phyloP scores from a whole-genome alignment of 2,329 filamentous ascomycete species.

The Paraconiothyrium sp. region DNA sequence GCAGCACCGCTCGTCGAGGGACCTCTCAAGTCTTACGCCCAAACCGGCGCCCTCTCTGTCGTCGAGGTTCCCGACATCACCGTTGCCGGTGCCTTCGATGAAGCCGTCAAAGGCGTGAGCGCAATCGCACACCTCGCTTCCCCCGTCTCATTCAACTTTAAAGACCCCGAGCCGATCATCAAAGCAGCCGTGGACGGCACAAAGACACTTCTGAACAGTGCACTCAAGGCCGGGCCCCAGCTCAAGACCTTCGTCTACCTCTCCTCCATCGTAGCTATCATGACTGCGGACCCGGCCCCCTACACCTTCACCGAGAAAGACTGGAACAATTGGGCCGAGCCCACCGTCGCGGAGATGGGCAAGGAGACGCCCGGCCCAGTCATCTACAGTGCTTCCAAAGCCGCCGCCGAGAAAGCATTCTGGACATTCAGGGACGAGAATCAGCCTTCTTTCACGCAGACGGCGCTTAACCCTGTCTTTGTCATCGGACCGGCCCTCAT shows the following conservation, averaged over 20 bases:
- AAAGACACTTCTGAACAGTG: slow-evolving; percentile 30
- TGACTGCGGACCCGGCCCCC: slow-evolving; percentile 17
- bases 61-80: slow-evolving; percentile 41
- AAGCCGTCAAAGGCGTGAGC: slow-evolving; percentile 36
- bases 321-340: slow-evolving; percentile 37
- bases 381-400: slow-evolving; percentile 42
- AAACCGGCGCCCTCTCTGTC: slow-evolving; percentile 30
- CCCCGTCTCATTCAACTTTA: slow-evolving; percentile 31
- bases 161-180: slow-evolving; percentile 30
- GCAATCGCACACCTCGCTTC: slow-evolving; percentile 35
- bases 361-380: slow-evolving; percentile 35
- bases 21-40: slow-evolving; percentile 31
- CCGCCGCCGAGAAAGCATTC: slow-evolving; percentile 34
- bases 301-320: slow-evolving; percentile 34
- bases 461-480: slow-evolving; percentile 54
- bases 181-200: slow-evolving; percentile 34
- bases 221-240: slow-evolving; percentile 32
- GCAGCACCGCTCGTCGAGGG: slow-evolving; percentile 25
- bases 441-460: slow-evolving; percentile 52
- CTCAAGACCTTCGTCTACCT: slow-evolving; percentile 39
- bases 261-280: slow-evolving; percentile 33
- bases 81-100: slow-evolving; percentile 36
- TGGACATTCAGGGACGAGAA: slow-evolving; percentile 49
- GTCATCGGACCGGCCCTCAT: slow-evolving; percentile 54
- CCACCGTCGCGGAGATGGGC: slow-evolving; percentile 33